phyloP scores from a whole-genome alignment of 2,329 filamentous ascomycete species.

The Lachnellula arida region DNA sequence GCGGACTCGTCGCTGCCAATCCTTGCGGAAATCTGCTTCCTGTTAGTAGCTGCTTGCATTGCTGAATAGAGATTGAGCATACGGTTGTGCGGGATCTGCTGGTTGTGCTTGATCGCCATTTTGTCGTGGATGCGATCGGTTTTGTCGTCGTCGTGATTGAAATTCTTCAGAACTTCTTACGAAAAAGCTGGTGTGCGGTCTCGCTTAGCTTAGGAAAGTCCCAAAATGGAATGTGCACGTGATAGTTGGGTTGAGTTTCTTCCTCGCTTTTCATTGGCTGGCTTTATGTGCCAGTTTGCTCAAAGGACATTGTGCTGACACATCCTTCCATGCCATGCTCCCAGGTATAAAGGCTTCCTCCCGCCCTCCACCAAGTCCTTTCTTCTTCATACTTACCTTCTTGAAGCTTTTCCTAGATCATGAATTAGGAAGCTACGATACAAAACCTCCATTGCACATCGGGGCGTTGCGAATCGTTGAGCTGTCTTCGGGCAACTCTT shows the following conservation, averaged over 20 bases:
- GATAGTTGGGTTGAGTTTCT: too few relatives aligned
- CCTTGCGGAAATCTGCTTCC: conserved; percentile 89
- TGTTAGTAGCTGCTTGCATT: conserved; percentile 31
- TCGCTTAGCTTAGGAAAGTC: too few relatives aligned
- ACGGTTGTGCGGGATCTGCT: conserved; percentile 96
- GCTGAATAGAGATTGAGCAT: conserved; percentile 40
- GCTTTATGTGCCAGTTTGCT: too few relatives aligned
- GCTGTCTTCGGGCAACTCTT: conserved; percentile 40
- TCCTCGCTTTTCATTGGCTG: too few relatives aligned
- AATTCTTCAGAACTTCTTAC: conserved; percentile 6
- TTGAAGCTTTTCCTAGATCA: background rate
- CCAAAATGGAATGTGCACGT: too few relatives aligned
- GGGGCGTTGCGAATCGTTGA: conserved; percentile 11
- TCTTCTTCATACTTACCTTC: conserved; percentile 16
- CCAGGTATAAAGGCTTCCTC: background rate
- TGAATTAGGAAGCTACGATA: background rate
- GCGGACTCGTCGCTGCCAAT: conserved; percentile 99
- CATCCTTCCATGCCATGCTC: background rate
- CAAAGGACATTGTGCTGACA: too few relatives aligned
- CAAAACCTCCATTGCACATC: conserved; percentile 1
- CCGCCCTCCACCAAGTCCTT: background rate
- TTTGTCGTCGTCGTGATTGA: conserved; percentile 24
- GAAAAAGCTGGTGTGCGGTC: too few relatives aligned
- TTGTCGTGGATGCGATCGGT: conserved; percentile 29
- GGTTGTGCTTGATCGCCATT: conserved; percentile 98